Base-by-base conservation (phyloP, 2,329 filamentous ascomycete species). In the Exophiala sideris region DNA sequence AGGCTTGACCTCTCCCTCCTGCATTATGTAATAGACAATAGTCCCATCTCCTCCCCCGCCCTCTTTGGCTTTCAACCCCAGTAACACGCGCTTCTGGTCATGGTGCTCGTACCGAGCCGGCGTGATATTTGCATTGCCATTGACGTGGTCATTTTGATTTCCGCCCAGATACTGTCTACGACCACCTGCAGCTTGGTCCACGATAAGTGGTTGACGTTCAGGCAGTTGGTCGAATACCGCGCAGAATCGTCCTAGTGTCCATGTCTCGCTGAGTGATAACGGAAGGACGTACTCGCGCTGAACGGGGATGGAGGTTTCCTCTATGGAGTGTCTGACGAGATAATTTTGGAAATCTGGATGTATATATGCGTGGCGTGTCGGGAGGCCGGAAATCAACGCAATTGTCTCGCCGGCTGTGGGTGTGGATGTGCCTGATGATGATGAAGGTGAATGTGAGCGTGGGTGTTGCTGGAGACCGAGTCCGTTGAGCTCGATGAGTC, bases 301-400 rank as follows among this genome's bases (percentile, higher is more conserved):
- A 9, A 74, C 65, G 2, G 70, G 68, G 16, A 79, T 60, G 36
- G 77, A 80, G 59, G 73, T 70, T 48, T 74, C 73, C 45, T 66
- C 68, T 40, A 79, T 72, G 14, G 72, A 73, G 48, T 73, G 68
- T 64, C 82, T 78, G 21, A 86, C 71, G 62, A 84, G 71, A 62
- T 78, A 79, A 20, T 82, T 76, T 65, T 86, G 83, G 70, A 85
- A 81, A 65, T 86, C 83, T 9, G 83, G 83, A 62, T 86, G 82
- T 9, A 81, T 75, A 67, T 86, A 86, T 56, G 84, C 71, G 44
- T 80, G 73, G 49, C 79, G 73, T 10, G 83, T 81, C 3, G 83
- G 82, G 12, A 83, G 70, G n/a, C 83, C 83, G 7, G 82, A 84
- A 46, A 86, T 72, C 49, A 86, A 63, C 1, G 76, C 79, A 6